Percentiles rank a stretch among this genome's conserved stretches.
Conservation (phyloP, 495 filamentous ascomycete genomes). For the Penicillium angulare region DNA sequence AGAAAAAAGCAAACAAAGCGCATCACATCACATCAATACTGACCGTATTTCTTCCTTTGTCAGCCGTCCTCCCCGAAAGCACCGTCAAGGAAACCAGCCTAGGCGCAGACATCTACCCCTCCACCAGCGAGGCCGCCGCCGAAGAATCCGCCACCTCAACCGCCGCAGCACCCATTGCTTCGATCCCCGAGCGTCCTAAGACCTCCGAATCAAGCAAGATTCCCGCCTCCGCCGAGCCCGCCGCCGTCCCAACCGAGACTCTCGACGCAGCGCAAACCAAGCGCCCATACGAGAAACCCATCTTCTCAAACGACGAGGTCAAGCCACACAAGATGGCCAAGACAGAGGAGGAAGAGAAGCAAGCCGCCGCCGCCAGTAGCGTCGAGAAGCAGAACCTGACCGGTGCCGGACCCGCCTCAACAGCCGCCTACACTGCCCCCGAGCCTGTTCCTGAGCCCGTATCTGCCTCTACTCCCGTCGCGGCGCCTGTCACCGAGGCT, state of each 20-base stretch:
- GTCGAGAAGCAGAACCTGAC: conserved; percentile 18
- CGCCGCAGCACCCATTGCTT: conserved; percentile 4
- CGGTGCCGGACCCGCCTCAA: conserved; percentile 25
- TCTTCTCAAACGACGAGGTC: conserved; percentile 28
- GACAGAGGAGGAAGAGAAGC: conserved; percentile 30
- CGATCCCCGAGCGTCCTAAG: conserved; percentile 35
- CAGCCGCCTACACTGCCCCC: conserved; percentile 20
- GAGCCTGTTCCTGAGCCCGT: conserved; percentile 15
- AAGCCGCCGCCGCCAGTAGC: conserved; percentile 14
- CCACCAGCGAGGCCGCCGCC: conserved; percentile 18
- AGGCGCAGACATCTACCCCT: conserved; percentile 23
- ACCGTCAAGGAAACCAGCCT: conserved; percentile 16
- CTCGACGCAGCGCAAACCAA: conserved; percentile 21
- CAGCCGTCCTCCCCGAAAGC: conserved; percentile 22
- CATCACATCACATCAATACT: not conserved
- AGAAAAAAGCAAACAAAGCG: not conserved
- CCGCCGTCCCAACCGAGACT: conserved; percentile 16
- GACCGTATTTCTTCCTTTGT: not conserved
- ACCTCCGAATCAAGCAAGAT: conserved; percentile 15
- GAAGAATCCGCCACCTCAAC: conserved; percentile 17
- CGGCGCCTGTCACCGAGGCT: conserved; percentile 2
- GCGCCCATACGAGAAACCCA: conserved; percentile 34
- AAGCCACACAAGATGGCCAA: conserved; percentile 32
- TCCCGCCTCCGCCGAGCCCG: conserved; percentile 4
- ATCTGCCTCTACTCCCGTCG: conserved; percentile 5